A percentile compares a stretch with the other conserved stretches of the same genome.
Evolutionary conservation across 176 grass and related monocot genomes (phyloP).

Genomic region (Poa annua): DNA sequence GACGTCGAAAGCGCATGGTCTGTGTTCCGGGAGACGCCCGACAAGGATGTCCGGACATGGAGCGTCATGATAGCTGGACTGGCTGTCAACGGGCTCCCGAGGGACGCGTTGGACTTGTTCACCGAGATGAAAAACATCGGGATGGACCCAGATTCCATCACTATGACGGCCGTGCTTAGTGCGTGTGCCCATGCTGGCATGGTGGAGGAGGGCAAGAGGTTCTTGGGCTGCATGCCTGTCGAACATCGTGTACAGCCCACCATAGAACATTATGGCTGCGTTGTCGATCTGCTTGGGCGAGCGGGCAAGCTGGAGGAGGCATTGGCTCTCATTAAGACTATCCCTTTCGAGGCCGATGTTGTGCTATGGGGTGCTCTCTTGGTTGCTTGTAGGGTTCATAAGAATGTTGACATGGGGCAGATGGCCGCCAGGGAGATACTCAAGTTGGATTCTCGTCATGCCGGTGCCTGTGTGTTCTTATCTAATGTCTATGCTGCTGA

Average conservation of each 20-base stretch:
- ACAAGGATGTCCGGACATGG: constrained; percentile 50
- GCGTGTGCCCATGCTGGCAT: constrained; percentile 51
- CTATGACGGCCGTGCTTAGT: constrained; percentile 46
- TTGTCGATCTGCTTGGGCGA: constrained; percentile 44
- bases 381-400: constrained; percentile 53
- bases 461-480: constrained; percentile 50
- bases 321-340: constrained; percentile 31
- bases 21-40: constrained; percentile 16
- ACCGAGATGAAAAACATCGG: constrained; percentile 29
- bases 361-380: constrained; percentile 54
- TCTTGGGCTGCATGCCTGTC: constrained; percentile 30
- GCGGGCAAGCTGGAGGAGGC: constrained; percentile 47
- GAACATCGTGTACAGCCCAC: constrained; percentile 38
- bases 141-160: constrained; percentile 44
- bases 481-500: constrained; percentile 51
- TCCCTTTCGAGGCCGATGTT: constrained; percentile 32
- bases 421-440: constrained; percentile 48
- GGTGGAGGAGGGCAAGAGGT: constrained; percentile 44
- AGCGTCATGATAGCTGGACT: constrained; percentile 48
- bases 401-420: constrained; percentile 49
- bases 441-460: constrained; percentile 44
- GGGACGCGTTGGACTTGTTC: constrained; percentile 38
- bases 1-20: constrained; percentile 43
- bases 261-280: constrained; percentile 55
- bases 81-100: constrained; percentile 41